These are phyloP conservation scores for Gossypium sturtianum DNA, from an alignment of 345 rosid species.

Conservation along the genomic window DNA sequence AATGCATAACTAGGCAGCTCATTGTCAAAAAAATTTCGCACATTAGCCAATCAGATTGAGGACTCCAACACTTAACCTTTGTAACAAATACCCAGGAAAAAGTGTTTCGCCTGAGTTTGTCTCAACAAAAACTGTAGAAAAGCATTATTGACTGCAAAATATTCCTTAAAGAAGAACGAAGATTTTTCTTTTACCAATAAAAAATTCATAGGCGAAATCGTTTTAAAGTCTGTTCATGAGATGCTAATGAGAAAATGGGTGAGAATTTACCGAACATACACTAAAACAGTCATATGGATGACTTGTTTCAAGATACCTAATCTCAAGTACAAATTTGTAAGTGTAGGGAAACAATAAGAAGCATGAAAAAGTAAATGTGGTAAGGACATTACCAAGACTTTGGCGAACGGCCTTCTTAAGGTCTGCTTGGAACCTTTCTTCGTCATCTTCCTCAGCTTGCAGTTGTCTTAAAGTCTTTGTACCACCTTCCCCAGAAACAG, in stretches of 20 bases:
- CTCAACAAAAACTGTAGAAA: not conserved
- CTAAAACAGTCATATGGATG: not conserved
- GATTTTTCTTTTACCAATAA: not conserved
- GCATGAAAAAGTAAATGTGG: not conserved
- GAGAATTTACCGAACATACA: not conserved
- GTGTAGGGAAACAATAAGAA: slow-evolving; percentile 1
- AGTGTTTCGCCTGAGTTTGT: not conserved
- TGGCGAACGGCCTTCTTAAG: slow-evolving; percentile 71
- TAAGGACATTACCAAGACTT: slow-evolving; percentile 66
- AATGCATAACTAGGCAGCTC: not conserved
- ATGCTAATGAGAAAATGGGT: not conserved
- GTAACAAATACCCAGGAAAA: slow-evolving; percentile 3
- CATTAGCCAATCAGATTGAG: not conserved
- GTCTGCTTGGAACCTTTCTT: slow-evolving; percentile 95
- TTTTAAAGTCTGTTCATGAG: not conserved
- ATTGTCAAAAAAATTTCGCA: not conserved
- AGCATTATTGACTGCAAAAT: not conserved
- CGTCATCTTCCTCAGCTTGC: slow-evolving; percentile 81
- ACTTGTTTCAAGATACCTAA: not conserved
- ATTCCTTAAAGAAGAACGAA: not conserved
- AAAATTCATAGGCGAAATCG: not conserved
- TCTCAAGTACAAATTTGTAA: not conserved
- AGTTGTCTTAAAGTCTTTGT: slow-evolving; percentile 70
- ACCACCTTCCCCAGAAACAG: slow-evolving; percentile 36
- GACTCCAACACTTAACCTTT: not conserved